Evolutionary conservation across 768 basidiomycete species (phyloP).

Genomic region (Leccinum uliginosum): DNA sequence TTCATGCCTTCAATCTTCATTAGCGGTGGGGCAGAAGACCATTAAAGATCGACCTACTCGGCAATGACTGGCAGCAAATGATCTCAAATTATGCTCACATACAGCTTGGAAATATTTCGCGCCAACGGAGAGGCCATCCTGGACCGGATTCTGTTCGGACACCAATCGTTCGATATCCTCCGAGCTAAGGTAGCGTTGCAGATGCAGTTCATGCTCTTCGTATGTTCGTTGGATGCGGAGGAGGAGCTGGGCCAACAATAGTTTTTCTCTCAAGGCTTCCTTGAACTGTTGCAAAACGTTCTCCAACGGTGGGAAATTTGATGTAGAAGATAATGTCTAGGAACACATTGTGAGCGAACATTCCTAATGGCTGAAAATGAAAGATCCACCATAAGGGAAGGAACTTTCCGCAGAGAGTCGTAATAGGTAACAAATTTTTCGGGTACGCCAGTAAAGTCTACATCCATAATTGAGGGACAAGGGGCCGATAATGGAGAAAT

Average conservation of each 20-base stretch:
- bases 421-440: no score
- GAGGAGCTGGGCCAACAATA: neutral
- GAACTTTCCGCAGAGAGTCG: no score
- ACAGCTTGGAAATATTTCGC: neutral
- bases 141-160: neutral
- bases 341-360: no score
- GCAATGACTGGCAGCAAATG: neutral
- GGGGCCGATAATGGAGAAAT: no score
- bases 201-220: no score
- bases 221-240: neutral
- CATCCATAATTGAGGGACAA: no score
- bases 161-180: neutral
- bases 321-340: no score
- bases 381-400: no score
- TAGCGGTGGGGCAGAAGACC: neutral
- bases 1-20: neutral
- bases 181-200: neutral
- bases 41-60: neutral
- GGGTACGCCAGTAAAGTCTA: no score
- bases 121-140: neutral
- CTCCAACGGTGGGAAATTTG: neutral
- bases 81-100: neutral
- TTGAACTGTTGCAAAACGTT: neutral
- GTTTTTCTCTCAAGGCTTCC: neutral
- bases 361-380: no score